phyloP scores from a whole-genome alignment of 768 basidiomycete genomes.

The Collybiopsis confluens region DNA sequence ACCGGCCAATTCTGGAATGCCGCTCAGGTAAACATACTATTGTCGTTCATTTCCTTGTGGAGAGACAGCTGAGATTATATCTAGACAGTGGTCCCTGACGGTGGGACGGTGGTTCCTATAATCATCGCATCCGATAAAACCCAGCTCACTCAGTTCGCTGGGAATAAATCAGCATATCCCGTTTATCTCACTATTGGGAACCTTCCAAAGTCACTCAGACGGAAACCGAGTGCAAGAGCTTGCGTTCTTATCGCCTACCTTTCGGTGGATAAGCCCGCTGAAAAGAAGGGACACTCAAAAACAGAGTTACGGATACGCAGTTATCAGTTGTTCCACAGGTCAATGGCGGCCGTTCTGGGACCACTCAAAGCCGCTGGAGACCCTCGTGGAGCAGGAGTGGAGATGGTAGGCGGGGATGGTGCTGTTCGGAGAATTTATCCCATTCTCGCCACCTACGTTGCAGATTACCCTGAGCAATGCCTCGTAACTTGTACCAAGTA shows the following conservation, averaged over 20 bases:
- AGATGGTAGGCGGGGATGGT: slow-evolving; percentile 10
- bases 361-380: background rate
- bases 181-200: slow-evolving; percentile 32
- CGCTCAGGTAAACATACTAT: background rate
- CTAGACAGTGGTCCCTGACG: slow-evolving; percentile 4
- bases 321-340: background rate
- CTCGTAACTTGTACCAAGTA: background rate
- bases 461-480: slow-evolving; percentile 1
- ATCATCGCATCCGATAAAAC: slow-evolving; percentile 33
- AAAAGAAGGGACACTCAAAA: background rate
- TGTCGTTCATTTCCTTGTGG: background rate
- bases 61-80: background rate
- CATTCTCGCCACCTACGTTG: slow-evolving; percentile 9
- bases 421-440: background rate
- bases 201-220: slow-evolving; percentile 19
- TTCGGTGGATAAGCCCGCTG: background rate
- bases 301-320: background rate
- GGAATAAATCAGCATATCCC: slow-evolving; percentile 27
- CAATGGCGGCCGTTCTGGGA: background rate
- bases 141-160: slow-evolving; percentile 20
- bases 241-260: background rate
- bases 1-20: background rate
- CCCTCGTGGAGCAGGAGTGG: slow-evolving; percentile 5
- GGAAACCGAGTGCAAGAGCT: slow-evolving; percentile 6
- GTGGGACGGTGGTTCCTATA: slow-evolving; percentile 20